Evolutionary conservation across 2,329 filamentous ascomycete genomes (phyloP).

Genomic region (Fusarium buharicum): DNA sequence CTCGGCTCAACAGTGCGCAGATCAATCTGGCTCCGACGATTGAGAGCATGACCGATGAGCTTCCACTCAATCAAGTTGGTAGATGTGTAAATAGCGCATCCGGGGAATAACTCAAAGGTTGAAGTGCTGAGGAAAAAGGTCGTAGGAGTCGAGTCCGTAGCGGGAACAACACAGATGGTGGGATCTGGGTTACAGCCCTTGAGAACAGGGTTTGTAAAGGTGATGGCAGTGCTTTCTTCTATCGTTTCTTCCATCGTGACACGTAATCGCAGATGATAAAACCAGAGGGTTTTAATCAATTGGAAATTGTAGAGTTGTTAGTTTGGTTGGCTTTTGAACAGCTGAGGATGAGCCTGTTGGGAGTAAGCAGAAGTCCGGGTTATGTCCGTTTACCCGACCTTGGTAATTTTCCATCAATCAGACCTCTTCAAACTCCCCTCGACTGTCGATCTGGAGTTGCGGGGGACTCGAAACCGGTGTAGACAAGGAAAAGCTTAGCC

Average conservation of each 20-base stretch:
- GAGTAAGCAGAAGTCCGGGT: not conserved
- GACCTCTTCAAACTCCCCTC: not conserved
- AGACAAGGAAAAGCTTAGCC: too few relatives aligned
- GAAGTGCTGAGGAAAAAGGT: slow-evolving; percentile 69
- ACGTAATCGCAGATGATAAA: too few relatives aligned
- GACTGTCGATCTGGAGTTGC: not conserved
- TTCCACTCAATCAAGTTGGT: slow-evolving; percentile 63
- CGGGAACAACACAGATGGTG: slow-evolving; percentile 55
- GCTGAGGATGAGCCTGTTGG: not conserved
- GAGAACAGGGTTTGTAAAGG: slow-evolving; percentile 64
- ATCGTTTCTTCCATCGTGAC: slow-evolving; percentile 10
- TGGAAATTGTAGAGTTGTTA: not conserved
- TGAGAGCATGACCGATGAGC: slow-evolving; percentile 64
- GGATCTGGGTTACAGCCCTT: slow-evolving; percentile 72
- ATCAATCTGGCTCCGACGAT: slow-evolving; percentile 60
- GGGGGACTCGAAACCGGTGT: not conserved
- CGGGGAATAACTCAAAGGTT: slow-evolving; percentile 71
- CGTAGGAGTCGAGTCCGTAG: slow-evolving; percentile 43
- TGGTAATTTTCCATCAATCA: slow-evolving; percentile 25
- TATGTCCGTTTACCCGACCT: not conserved
- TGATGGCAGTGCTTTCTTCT: not conserved
- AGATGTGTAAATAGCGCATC: slow-evolving; percentile 69
- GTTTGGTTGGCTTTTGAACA: not conserved
- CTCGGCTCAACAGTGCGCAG: slow-evolving; percentile 63
- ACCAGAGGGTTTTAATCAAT: not conserved